These are phyloP conservation scores for Trypethelium eluteriae DNA, from an alignment of 495 filamentous ascomycete species.

Conservation along the genomic window DNA sequence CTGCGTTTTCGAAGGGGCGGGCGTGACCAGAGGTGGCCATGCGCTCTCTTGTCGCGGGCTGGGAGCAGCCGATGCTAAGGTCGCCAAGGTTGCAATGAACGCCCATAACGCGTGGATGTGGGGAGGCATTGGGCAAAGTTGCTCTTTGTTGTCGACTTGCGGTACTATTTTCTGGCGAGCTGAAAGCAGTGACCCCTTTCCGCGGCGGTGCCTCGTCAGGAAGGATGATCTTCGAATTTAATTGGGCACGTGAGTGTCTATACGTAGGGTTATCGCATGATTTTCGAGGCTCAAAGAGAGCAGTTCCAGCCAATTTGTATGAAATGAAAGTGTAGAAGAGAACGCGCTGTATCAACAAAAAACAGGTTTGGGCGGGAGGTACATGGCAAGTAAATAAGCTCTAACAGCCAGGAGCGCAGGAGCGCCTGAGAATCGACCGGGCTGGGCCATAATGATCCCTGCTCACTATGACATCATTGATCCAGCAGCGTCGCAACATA, in stretches of 20 bases:
- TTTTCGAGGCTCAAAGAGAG: background rate
- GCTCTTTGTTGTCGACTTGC: too few relatives aligned
- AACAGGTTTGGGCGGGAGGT: background rate
- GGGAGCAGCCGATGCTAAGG: background rate
- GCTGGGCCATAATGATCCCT: too few relatives aligned
- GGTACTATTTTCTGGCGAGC: too few relatives aligned
- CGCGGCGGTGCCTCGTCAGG: too few relatives aligned
- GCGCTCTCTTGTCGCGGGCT: background rate
- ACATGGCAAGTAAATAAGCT: background rate
- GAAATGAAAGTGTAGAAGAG: background rate
- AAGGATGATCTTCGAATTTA: too few relatives aligned
- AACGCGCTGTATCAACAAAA: background rate
- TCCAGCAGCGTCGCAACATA: too few relatives aligned
- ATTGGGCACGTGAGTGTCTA: too few relatives aligned
- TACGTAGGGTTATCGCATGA: background rate
- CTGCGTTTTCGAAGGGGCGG: background rate
- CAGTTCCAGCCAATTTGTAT: background rate
- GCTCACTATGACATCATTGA: too few relatives aligned
- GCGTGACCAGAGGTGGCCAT: background rate
- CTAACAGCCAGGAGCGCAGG: too few relatives aligned
- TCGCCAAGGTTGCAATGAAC: background rate
- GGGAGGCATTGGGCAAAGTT: background rate
- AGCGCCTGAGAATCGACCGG: too few relatives aligned
- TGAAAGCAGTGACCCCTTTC: too few relatives aligned
- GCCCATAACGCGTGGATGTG: background rate